Conservation (phyloP, 106 monocot species). For the Phalaenopsis equestris region DNA sequence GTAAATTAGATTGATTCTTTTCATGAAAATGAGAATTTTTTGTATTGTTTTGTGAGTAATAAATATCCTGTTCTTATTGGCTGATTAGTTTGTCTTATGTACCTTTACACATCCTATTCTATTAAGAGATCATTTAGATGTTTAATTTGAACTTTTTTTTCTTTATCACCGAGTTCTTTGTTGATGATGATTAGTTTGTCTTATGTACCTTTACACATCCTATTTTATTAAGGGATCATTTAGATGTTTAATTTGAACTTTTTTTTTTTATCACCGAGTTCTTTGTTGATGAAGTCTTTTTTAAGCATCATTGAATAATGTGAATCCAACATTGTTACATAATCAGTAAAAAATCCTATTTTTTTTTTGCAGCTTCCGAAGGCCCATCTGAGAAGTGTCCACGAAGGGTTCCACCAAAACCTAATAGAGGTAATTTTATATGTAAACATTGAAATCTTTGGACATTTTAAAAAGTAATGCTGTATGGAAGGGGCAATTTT, state of each 20-base stretch:
- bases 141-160: background rate
- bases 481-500: no score
- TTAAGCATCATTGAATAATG: background rate
- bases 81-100: background rate
- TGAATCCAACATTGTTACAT: background rate
- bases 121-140: background rate
- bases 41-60: no score
- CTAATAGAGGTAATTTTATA: conserved; percentile 47
- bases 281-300: background rate
- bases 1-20: background rate
- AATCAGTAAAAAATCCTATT: background rate
- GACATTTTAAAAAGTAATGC: background rate
- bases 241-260: background rate
- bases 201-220: background rate
- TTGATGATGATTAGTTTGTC: background rate
- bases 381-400: conserved; percentile 66
- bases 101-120: background rate
- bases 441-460: background rate
- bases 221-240: background rate
- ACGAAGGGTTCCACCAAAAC: conserved; percentile 73
- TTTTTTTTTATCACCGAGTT: background rate
- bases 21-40: no score
- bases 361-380: conserved; percentile 67
- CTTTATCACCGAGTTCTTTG: background rate
- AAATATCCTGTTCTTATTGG: background rate